A percentile compares a stretch with the other conserved stretches of the same genome.
Conservation (phyloP, 73 alveolate species). For the Durusdinium trenchii region DNA sequence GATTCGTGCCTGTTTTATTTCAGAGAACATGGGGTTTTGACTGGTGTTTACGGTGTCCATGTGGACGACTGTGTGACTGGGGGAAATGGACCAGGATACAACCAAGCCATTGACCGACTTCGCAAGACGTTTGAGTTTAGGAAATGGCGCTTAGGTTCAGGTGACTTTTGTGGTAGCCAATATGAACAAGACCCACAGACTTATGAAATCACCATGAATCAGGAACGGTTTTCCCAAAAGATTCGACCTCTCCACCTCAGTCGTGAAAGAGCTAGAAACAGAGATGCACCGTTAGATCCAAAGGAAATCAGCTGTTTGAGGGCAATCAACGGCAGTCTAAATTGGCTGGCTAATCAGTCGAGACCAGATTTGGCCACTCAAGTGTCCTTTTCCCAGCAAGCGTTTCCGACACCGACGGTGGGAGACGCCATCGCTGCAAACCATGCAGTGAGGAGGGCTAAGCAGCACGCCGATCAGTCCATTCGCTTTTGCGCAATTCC, state of each 20-base stretch:
- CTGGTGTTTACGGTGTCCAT: not conserved
- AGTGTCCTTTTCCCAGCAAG: not conserved
- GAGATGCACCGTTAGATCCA: not conserved
- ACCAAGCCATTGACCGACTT: not conserved
- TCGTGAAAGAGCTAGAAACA: not conserved
- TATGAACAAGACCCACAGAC: not conserved
- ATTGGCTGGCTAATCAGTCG: too few species aligned
- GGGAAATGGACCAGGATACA: not conserved
- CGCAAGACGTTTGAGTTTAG: not conserved
- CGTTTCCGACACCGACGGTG: not conserved
- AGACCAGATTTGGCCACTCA: too few species aligned
- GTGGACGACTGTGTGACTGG: too few species aligned
- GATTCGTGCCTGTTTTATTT: not conserved
- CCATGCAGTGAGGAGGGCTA: not conserved
- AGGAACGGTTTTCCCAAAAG: not conserved
- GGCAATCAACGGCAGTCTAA: too few species aligned
- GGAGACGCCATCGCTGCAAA: not conserved
- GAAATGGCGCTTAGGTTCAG: not conserved
- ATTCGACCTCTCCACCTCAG: not conserved
- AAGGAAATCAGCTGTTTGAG: not conserved
- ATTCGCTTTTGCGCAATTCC: not conserved
- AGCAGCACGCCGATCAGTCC: not conserved
- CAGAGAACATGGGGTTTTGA: not conserved
- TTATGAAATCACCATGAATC: not conserved
- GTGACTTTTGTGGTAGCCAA: not conserved